Percentiles rank a stretch among this genome's conserved stretches.
Conservation (phyloP, 2,329 filamentous ascomycete species). For the Volutella citrinella region DNA sequence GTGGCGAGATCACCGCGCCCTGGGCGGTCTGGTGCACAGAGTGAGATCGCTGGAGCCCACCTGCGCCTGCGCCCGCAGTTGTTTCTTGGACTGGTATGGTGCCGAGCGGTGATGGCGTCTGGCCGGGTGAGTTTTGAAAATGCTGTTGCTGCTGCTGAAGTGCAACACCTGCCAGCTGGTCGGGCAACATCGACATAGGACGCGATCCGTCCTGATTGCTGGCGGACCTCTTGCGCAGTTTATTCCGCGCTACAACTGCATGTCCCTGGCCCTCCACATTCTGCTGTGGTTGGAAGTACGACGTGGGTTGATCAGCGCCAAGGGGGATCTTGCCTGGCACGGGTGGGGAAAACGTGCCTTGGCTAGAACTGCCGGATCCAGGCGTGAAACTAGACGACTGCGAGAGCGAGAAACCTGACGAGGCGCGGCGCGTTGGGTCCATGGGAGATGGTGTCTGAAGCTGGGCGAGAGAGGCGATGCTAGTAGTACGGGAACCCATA, state of each 20-base stretch:
- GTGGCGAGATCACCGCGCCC: conserved; percentile 2
- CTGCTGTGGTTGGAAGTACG: conserved; percentile 20
- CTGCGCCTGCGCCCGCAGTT: too few relatives aligned
- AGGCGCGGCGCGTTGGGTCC: conserved; percentile 21
- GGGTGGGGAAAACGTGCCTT: conserved; percentile 1
- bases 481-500: conserved; percentile 8
- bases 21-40: conserved; percentile 14
- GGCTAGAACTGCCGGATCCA: too few relatives aligned
- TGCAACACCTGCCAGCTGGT: too few relatives aligned
- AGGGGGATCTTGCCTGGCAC: conserved; percentile 11
- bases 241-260: conserved; percentile 18
- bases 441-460: conserved; percentile 29
- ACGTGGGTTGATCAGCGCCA: conserved; percentile 13
- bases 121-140: too few relatives aligned
- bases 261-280: conserved; percentile 18
- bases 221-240: conserved; percentile 20
- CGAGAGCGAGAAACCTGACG: conserved; percentile 16
- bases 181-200: too few relatives aligned
- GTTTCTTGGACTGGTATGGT: too few relatives aligned
- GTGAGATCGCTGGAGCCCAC: conserved; percentile 11
- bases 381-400: too few relatives aligned
- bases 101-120: too few relatives aligned
- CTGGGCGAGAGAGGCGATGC: background rate
- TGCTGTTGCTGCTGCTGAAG: too few relatives aligned
- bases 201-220: too few relatives aligned